A percentile compares a stretch with the other conserved stretches of the same genome.
Evolutionary conservation across 306 rosid genomes (phyloP).

Genomic region (Cucumis sativus): DNA sequence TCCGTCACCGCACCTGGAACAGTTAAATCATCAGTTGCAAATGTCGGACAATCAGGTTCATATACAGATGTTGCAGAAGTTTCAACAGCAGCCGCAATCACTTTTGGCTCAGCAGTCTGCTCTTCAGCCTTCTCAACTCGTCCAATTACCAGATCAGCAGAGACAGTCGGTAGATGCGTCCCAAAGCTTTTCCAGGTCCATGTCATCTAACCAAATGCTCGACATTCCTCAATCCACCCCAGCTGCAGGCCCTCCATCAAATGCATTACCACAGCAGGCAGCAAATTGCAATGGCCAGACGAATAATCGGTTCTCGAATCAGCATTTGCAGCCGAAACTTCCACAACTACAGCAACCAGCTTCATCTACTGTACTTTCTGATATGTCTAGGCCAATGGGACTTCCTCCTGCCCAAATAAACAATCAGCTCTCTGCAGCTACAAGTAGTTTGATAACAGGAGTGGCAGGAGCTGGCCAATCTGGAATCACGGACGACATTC

Average conservation of each 20-base stretch:
- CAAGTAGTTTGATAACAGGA: conserved; percentile 35
- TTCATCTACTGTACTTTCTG: conserved; percentile 37
- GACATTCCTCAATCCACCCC: conserved; percentile 40
- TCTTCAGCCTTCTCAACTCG: conserved; percentile 45
- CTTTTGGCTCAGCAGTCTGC: conserved; percentile 55
- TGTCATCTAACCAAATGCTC: conserved; percentile 35
- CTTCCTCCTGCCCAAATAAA: conserved; percentile 26
- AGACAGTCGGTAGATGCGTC: conserved; percentile 48
- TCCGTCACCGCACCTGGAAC: conserved; percentile 45
- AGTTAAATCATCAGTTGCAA: conserved; percentile 48
- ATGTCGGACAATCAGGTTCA: conserved; percentile 65
- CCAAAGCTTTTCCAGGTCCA: conserved; percentile 44
- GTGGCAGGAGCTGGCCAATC: conserved; percentile 60
- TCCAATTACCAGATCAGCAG: conserved; percentile 69
- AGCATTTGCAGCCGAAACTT: conserved; percentile 47
- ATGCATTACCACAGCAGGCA: conserved; percentile 36
- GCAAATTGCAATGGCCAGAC: conserved; percentile 23
- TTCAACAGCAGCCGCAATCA: conserved; percentile 72
- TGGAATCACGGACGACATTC: conserved; percentile 68
- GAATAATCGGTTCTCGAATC: conserved; percentile 37
- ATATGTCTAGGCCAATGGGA: conserved; percentile 39
- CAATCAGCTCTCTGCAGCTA: conserved; percentile 40
- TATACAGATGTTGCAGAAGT: conserved; percentile 61
- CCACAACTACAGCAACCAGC: conserved; percentile 63
- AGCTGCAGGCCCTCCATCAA: conserved; percentile 32